A percentile compares a stretch with the other conserved stretches of the same genome.
These are phyloP conservation scores for Thalassiosira hispida DNA, from an alignment of 352 stramenopile species.

Conservation along the genomic window DNA sequence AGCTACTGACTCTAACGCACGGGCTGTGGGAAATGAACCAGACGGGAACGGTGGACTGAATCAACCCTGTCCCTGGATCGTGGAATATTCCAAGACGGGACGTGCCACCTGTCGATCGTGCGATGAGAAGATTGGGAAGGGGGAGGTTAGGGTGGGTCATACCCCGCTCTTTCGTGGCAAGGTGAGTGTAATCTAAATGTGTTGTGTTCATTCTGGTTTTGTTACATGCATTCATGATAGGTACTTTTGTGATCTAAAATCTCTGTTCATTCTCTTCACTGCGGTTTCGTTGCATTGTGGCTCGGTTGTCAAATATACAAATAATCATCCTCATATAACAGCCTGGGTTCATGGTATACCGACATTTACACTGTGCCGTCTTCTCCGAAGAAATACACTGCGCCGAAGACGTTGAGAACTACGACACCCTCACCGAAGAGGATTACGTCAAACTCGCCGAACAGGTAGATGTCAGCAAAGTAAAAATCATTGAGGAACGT, in stretches of 20 bases:
- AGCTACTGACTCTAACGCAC: background rate
- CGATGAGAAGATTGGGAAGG: conserved; percentile 76
- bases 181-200: conserved; percentile 17
- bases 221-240: background rate
- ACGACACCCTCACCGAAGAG: conserved; percentile 45
- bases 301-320: background rate
- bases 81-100: conserved; percentile 73
- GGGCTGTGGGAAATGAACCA: conserved; percentile 11
- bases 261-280: background rate
- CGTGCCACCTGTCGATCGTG: conserved; percentile 77
- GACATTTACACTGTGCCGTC: conserved; percentile 71
- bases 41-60: conserved; percentile 53
- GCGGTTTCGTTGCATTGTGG: no score
- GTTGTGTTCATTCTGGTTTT: background rate
- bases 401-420: conserved; percentile 66
- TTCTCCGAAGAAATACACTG: conserved; percentile 68
- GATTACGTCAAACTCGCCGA: conserved; percentile 57
- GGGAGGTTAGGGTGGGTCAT: conserved; percentile 64
- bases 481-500: conserved; percentile 72
- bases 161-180: conserved; percentile 82
- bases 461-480: conserved; percentile 61
- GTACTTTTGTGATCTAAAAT: no score
- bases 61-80: conserved; percentile 23
- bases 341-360: conserved; percentile 81
- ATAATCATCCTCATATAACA: conserved; percentile 3